Evolutionary conservation across 2,329 filamentous ascomycete species (phyloP), one percentile per base, ranked within the genome.

Genomic region (Arthroderma sp.): DNA sequence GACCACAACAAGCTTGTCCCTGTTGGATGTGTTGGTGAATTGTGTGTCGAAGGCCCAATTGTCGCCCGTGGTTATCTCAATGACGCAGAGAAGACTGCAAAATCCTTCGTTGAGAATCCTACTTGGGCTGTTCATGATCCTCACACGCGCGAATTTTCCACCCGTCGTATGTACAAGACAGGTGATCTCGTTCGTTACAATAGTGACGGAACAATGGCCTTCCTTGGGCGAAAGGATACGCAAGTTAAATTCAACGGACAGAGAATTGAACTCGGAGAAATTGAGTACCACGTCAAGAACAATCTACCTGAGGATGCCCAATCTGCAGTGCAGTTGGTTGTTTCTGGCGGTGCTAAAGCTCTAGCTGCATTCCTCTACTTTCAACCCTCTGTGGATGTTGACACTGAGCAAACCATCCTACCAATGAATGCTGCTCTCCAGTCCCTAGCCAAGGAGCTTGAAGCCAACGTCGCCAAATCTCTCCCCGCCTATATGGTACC

Each of bases 161-260:
- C 39, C 6, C 56, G 59, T 17, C 41, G 61, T 43, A 58, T 62
- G 57, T 97, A 98, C 71, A 76, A 87, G n/a, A 93, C 85, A 31
- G 93, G 91, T 21, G 91, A 97, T 68, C 74, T 97, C 1, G 91
- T 91, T 2, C 77, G 83, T 56, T 91, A 87, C 66, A 81, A 82
- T 55, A 76, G 78, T 2, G 78, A 83, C 47, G 88, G 87, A 43
- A 84, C 85, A 62, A 85, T 89, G 8, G 85, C 86, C 65, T 87
- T 83, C 67, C 84, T 86, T 7, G 91, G 91, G n/a, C 80, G 93
- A 58, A 84, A 83, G 28, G 91, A 97, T 67, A 81, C 85, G 63
- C 91, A 97, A 69, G 87, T 96, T 74, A 97, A 97, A 77, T 91
- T 97, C 63, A 86, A 91, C 60, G 91, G 91, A 1, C 97, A 96